Evolutionary conservation across 108 stramenopile species (phyloP).

Genomic region (Nannochloropsis granulata): DNA sequence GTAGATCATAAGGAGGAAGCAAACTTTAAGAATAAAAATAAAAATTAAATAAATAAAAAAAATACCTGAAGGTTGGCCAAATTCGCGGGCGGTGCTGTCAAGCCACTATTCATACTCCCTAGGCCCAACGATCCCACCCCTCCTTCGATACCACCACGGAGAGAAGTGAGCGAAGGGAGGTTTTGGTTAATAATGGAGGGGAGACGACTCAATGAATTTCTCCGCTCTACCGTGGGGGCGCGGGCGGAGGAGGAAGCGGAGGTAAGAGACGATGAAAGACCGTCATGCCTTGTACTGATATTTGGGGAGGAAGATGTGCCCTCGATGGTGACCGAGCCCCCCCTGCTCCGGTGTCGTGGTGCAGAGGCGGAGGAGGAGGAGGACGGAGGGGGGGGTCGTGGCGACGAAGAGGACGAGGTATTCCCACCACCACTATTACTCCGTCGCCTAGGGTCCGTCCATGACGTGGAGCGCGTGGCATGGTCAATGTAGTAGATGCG

Average conservation of each 20-base stretch:
- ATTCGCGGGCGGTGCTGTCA: not conserved
- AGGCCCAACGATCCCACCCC: not conserved
- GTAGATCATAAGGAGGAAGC: too few relatives aligned
- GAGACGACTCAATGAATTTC: not conserved
- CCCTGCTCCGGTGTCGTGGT: not conserved
- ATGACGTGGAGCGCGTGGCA: not conserved
- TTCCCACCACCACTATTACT: not conserved
- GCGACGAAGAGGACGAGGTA: not conserved
- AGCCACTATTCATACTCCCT: not conserved
- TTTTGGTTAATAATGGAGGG: not conserved
- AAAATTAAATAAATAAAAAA: too few relatives aligned
- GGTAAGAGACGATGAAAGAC: not conserved
- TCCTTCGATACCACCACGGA: not conserved
- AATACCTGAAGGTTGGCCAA: not conserved
- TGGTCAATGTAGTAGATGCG: slow-evolving; percentile 1
- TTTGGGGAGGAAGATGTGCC: not conserved
- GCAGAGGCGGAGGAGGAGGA: not conserved
- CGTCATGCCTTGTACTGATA: not conserved
- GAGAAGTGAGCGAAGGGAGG: not conserved
- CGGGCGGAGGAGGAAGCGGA: not conserved
- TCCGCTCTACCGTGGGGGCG: not conserved
- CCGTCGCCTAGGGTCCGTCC: not conserved
- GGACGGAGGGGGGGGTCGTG: not conserved
- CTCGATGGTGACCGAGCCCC: not conserved
- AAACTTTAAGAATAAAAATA: too few relatives aligned